Base-by-base conservation (phyloP, 225 moss, liverwort and hornwort genomes). In the Pleurozium schreberi region DNA sequence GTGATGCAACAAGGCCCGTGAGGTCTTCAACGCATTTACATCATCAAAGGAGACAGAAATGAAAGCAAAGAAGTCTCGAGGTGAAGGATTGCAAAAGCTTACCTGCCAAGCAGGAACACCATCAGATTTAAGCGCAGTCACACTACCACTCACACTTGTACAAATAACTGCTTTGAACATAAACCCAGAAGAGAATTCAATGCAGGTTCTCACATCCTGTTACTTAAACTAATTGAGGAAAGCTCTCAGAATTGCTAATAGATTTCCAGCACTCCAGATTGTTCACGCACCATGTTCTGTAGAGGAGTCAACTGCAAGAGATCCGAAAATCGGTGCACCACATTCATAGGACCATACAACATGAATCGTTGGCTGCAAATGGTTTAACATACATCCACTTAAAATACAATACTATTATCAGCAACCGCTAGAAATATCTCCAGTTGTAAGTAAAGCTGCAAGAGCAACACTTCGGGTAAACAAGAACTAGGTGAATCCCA, bases 261-360 rank as follows among this genome's bases (percentile, higher is more conserved):
- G 8, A 74, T 74, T 28, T 81, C 55, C 63, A 81, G 43, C 36
- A 81, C 20, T 81, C 30, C 59, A 84, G 34, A 27, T 73, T 82
- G 69, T 65, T 71, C 47, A 81, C 87, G 53, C 81, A 93, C 93
- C 88, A 74, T 91, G 80, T 62, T 82, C 90, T 61, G 90, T 74
- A 62, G 88, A 80, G n/a, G 84, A 84, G 86, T 92, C 89, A 55
- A 93, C 90, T 67, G 91, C 90, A 70, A 90, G 81, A 75, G 93
- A 92, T 90, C 93, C 93, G 84, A 93, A 93, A 73, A 93, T 90
- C 10, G 93, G 91, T 73, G 90, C 87, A 73, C 83, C 91, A 78
- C 87, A 90, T 62, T 88, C 88, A 36, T 91, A 90, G 81, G 91
- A 87, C 93, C 93, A 92, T 59, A 70, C 53, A 84, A 85, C 90